Conservation (phyloP, 2,329 filamentous ascomycete species). For the Leptographium lundbergii region DNA sequence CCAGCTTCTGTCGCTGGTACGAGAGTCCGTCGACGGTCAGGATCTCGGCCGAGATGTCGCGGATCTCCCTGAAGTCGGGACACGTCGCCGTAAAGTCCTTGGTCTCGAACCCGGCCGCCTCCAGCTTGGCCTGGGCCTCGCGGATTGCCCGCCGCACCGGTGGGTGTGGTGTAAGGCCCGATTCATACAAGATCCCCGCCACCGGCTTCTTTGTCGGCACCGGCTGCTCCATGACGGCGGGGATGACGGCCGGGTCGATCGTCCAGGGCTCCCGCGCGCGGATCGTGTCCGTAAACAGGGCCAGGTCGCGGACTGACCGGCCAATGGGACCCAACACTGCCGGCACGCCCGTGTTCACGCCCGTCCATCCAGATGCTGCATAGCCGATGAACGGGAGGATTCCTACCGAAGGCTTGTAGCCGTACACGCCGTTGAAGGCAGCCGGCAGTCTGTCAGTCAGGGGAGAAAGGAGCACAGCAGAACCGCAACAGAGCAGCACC, state of each 20-base stretch:
- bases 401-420: conserved; percentile 17
- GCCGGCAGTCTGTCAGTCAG: conserved; percentile 14
- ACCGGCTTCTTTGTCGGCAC: conserved; percentile 2
- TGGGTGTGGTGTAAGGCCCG: conserved; percentile 6
- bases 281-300: conserved; percentile 4
- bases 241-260: conserved; percentile 8
- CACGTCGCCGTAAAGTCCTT: conserved; percentile 10
- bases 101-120: conserved; percentile 6
- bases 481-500: not conserved
- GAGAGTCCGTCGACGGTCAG: conserved; percentile 9
- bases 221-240: conserved; percentile 6
- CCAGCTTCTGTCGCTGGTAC: conserved; percentile 9
- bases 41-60: conserved; percentile 7
- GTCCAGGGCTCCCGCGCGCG: conserved; percentile 7
- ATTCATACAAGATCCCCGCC: conserved; percentile 5
- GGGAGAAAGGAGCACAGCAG: not conserved
- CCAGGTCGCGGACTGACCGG: conserved; percentile 7
- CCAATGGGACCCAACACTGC: conserved; percentile 8
- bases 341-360: conserved; percentile 10
- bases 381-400: conserved; percentile 12
- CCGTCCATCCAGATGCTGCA: conserved; percentile 7
- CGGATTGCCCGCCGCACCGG: conserved; percentile 6
- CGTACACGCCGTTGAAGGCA: conserved; percentile 20
- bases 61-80: conserved; percentile 10
- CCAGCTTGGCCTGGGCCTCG: conserved; percentile 5